Conservation (phyloP, 2,329 filamentous ascomycete genomes). For the Stagonosporopsis chrysanthemi region DNA sequence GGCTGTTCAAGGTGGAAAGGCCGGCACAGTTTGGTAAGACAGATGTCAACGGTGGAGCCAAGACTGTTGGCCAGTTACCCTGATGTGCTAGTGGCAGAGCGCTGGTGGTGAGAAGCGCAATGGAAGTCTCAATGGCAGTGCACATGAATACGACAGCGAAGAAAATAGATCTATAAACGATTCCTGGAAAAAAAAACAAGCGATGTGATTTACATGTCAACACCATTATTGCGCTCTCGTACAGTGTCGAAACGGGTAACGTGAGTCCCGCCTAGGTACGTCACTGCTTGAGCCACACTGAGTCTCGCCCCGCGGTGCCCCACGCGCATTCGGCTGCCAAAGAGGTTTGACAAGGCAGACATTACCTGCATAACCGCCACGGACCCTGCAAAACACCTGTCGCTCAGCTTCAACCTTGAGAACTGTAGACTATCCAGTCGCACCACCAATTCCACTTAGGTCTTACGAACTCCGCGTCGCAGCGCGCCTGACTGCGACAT, state of each 20-base stretch:
- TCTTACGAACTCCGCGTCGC: slow-evolving; percentile 3
- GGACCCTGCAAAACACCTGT: background rate
- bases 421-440: background rate
- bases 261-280: slow-evolving; percentile 11
- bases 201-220: slow-evolving; percentile 1
- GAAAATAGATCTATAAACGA: background rate
- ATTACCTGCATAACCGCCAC: slow-evolving; percentile 20
- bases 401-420: background rate
- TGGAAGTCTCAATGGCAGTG: background rate
- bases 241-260: slow-evolving; percentile 20
- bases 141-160: background rate
- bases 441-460: slow-evolving; percentile 11
- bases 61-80: slow-evolving; percentile 47
- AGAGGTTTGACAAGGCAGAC: slow-evolving; percentile 25
- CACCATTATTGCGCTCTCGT: slow-evolving; percentile 11
- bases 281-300: slow-evolving; percentile 16
- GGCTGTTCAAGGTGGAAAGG: slow-evolving; percentile 63
- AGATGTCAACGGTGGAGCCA: slow-evolving; percentile 29
- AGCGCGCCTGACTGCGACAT: slow-evolving; percentile 20
- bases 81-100: slow-evolving; percentile 20
- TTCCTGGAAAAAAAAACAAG: background rate
- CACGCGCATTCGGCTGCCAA: slow-evolving; percentile 18
- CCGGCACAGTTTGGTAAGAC: slow-evolving; percentile 48
- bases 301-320: slow-evolving; percentile 16
- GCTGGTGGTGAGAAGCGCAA: background rate